Evolutionary conservation across 2,329 filamentous ascomycete genomes (phyloP).

Genomic region (Stemphylium lycopersici): DNA sequence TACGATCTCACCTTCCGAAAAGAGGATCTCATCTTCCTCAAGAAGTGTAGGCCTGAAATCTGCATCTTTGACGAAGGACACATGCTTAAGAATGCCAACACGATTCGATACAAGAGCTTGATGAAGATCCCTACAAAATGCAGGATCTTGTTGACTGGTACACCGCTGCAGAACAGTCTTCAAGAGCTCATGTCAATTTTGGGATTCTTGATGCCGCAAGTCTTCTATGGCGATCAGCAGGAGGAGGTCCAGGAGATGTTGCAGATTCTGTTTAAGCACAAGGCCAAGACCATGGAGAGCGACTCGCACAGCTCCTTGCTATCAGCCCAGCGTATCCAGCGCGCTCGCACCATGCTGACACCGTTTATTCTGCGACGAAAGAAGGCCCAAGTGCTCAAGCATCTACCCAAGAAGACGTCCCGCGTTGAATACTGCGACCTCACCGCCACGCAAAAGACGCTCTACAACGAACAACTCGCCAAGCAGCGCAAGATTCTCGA

Average conservation of each 20-base stretch:
- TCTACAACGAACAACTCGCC: conserved; percentile 75
- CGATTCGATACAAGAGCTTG: conserved; percentile 79
- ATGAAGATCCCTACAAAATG: conserved; percentile 80
- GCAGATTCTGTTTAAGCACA: conserved; percentile 88
- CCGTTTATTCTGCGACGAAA: conserved; percentile 94
- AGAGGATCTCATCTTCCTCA: conserved; percentile 68
- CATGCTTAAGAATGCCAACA: conserved; percentile 85
- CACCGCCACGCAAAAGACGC: conserved; percentile 70
- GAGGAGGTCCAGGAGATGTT: conserved; percentile 74
- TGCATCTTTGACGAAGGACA: conserved; percentile 95
- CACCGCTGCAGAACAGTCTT: conserved; percentile 92
- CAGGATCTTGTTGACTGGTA: conserved; percentile 85
- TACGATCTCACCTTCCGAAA: conserved; percentile 69
- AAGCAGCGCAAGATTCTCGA: conserved; percentile 66
- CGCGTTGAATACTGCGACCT: conserved; percentile 83
- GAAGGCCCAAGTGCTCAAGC: conserved; percentile 85
- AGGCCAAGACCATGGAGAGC: conserved; percentile 80
- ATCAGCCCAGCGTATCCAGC: conserved; percentile 82
- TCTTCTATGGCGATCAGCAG: conserved; percentile 73
- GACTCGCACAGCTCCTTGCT: conserved; percentile 76
- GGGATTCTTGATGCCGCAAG: conserved; percentile 87
- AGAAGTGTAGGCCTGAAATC: conserved; percentile 61
- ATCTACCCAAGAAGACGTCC: conserved; percentile 80
- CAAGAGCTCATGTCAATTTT: conserved; percentile 89
- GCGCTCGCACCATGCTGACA: conserved; percentile 89